Evolutionary conservation across 106 monocot genomes (phyloP).

Genomic region (Acorus calamus): DNA sequence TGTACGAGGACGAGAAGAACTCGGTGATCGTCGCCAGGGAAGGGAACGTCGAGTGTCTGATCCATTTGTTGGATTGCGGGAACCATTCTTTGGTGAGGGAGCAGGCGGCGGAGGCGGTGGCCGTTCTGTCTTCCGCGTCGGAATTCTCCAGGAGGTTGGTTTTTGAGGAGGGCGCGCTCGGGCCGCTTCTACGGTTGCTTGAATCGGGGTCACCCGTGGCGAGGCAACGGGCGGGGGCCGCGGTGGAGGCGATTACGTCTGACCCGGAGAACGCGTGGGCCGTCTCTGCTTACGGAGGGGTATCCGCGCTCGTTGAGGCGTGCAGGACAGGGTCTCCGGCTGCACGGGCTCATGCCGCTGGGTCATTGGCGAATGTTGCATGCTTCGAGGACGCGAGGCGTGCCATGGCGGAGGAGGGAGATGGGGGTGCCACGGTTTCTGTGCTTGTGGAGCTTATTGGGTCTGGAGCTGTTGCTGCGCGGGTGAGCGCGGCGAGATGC

Average conservation of each 20-base stretch:
- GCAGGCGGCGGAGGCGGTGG: slow-evolving; percentile 31
- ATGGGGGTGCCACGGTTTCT: slow-evolving; percentile 23
- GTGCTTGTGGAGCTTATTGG: slow-evolving; percentile 44
- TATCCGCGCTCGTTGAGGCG: slow-evolving; percentile 42
- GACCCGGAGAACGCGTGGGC: slow-evolving; percentile 70
- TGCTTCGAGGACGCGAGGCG: slow-evolving; percentile 27
- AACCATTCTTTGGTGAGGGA: slow-evolving; percentile 48
- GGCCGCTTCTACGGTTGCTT: slow-evolving; percentile 68
- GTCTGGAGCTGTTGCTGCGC: slow-evolving; percentile 10
- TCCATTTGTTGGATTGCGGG: slow-evolving; percentile 45
- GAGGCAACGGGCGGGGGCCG: slow-evolving; percentile 39
- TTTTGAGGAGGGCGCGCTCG: slow-evolving; percentile 79
- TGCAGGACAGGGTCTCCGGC: slow-evolving; percentile 40
- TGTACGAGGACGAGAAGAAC: slow-evolving; percentile 23
- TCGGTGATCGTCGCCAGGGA: slow-evolving; percentile 33
- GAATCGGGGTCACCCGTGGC: slow-evolving; percentile 34
- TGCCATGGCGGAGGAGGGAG: slow-evolving; percentile 57
- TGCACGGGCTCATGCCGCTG: slow-evolving; percentile 25
- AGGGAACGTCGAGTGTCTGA: slow-evolving; percentile 32
- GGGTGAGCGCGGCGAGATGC: slow-evolving; percentile 42
- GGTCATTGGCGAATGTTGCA: slow-evolving; percentile 44
- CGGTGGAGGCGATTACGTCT: slow-evolving; percentile 48
- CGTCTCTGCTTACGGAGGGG: slow-evolving; percentile 62
- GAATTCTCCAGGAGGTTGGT: slow-evolving; percentile 39
- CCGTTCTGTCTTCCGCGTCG: slow-evolving; percentile 44